Evolutionary conservation across 495 filamentous ascomycete genomes (phyloP), one percentile per base, ranked within the genome.

Genomic region (Aspergillus incahuasiensis): DNA sequence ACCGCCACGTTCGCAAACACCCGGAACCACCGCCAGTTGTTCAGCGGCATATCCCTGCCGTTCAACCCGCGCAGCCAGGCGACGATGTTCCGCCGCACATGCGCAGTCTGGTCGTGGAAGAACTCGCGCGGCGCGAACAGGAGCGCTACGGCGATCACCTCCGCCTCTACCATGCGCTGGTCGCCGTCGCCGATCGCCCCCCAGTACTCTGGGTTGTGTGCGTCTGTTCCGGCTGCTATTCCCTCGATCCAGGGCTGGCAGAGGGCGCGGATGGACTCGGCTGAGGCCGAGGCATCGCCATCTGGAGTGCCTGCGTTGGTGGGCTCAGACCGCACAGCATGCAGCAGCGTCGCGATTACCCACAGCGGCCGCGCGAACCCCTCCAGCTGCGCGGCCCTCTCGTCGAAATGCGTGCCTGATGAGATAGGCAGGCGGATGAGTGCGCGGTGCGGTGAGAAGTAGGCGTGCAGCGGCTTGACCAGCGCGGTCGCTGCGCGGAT

Each of bases 1-100:
- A 54, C 28, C 8, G 52, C 52, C 11, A 54, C 41, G 38, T 54
- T 46, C 25, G 52, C 16, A n/a, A 54, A 54, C 5, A 54, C 41
- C 2, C 52, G 40, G 12, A 54, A 54, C 52, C 52, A 54, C 7
- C 52, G 52, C 52, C 52, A 54, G 30, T 54, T 54, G 19, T 46
- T 54, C n/a, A 21, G 18, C 16, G 52, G 52, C 52, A 54, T 54
- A 7, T 32, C 28, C 9, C 35, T 54, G 3, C 52, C 52, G n/a
- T 54, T 45, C 25, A 54, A 46, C 28, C 41, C 52, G 8, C 52
- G 52, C 3, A 54, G 40, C 52, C 52, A 54, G n/a, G 52, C 7
- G 1, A 24, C 13, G 18, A 54, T 54, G 39, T 54, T 54, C 5
- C 4, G 21, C 1, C 18, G 52, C 1, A 46, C 28, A 11, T 3